Evolutionary conservation across 2,329 filamentous ascomycete genomes (phyloP).

Genomic region (Pseudogymnoascus sp.): DNA sequence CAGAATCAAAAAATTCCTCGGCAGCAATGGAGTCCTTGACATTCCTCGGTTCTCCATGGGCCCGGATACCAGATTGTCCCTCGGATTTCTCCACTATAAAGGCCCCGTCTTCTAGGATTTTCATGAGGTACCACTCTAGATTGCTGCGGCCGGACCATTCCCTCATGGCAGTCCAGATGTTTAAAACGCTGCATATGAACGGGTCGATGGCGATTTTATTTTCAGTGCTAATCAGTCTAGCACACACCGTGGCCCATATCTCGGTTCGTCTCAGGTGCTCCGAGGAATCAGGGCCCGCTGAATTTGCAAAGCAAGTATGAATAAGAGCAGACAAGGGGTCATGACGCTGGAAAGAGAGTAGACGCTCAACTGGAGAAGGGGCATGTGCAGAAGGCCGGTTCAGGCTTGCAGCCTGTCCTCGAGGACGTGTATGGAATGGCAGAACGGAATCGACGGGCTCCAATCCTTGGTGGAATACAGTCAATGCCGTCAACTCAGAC

Average conservation of each 20-base stretch:
- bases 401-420: constrained; percentile 40
- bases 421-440: constrained; percentile 53
- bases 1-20: constrained; percentile 81
- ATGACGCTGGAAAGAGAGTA: constrained; percentile 82
- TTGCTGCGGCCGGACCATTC: constrained; percentile 86
- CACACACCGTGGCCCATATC: constrained; percentile 83
- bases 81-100: constrained; percentile 84
- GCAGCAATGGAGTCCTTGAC: constrained; percentile 75
- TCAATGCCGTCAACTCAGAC: constrained; percentile 69
- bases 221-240: constrained; percentile 66
- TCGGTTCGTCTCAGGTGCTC: constrained; percentile 76
- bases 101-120: constrained; percentile 84
- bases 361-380: constrained; percentile 68
- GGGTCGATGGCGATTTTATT: constrained; percentile 71
- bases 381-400: constrained; percentile 41
- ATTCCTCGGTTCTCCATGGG: constrained; percentile 66
- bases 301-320: constrained; percentile 85
- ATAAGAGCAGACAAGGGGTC: constrained; percentile 80
- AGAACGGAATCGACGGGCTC: constrained; percentile 81
- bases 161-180: constrained; percentile 79
- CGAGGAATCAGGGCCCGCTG: constrained; percentile 70
- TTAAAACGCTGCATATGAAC: constrained; percentile 76
- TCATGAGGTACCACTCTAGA: constrained; percentile 92
- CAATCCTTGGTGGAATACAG: constrained; percentile 70
- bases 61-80: constrained; percentile 65